phyloP scores from a whole-genome alignment of 164 flowering plant genomes.

The Annona squamosa region DNA sequence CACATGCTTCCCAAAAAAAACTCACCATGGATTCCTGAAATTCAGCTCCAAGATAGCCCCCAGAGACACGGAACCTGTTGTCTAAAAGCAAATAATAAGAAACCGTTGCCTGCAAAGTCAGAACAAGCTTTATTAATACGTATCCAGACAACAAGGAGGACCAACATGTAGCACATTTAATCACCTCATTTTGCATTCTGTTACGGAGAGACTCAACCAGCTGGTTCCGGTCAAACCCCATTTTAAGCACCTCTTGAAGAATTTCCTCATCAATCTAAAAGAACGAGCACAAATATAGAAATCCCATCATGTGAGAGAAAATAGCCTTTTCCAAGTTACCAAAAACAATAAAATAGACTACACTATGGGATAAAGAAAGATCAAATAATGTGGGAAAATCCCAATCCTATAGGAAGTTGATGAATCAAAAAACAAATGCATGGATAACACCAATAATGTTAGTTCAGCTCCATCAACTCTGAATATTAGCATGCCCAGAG shows the following conservation, averaged over 20 bases:
- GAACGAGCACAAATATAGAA: background rate
- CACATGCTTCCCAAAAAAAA: background rate
- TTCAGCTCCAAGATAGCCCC: conserved; percentile 93
- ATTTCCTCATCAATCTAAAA: conserved; percentile 88
- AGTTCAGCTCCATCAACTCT: background rate
- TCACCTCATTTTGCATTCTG: conserved; percentile 64
- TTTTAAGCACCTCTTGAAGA: conserved; percentile 76
- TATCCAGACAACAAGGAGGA: background rate
- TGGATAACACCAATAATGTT: background rate
- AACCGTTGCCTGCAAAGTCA: conserved; percentile 69
- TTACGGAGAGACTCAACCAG: conserved; percentile 73
- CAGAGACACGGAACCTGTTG: conserved; percentile 74
- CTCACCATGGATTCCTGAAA: conserved; percentile 84
- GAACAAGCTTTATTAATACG: background rate
- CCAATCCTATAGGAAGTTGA: background rate
- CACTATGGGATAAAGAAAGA: background rate
- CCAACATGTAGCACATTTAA: background rate
- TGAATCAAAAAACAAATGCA: background rate
- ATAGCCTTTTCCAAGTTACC: background rate
- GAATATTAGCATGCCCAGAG: background rate
- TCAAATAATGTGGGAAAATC: background rate
- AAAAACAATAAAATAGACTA: background rate
- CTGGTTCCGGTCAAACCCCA: conserved; percentile 76
- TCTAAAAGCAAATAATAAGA: conserved; percentile 87
- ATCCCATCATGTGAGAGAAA: background rate